Conservation (phyloP, 2,329 filamentous ascomycete genomes). For the Epichloe bromicola region DNA sequence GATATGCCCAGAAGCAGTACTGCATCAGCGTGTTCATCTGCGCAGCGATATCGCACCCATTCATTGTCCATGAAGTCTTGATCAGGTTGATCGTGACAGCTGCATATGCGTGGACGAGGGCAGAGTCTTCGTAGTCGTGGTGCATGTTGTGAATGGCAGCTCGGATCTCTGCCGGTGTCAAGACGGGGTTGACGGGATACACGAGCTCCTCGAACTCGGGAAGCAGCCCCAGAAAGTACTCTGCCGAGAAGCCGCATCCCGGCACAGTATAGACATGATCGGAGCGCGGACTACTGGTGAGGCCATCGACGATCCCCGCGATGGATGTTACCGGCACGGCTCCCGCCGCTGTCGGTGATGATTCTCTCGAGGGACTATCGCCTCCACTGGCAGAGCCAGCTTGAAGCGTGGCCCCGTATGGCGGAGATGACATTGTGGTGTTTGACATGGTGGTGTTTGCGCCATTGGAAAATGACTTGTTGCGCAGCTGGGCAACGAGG, state of each 20-base stretch:
- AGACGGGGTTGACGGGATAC: constrained; percentile 24
- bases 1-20: constrained; percentile 12
- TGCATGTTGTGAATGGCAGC: constrained; percentile 21
- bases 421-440: constrained; percentile 2
- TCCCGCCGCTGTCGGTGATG: constrained; percentile 1
- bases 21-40: constrained; percentile 18
- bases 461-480: constrained; percentile 8
- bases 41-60: constrained; percentile 15
- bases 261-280: constrained; percentile 2
- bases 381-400: constrained; percentile 1
- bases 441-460: not conserved
- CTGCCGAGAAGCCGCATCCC: constrained; percentile 12
- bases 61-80: constrained; percentile 15
- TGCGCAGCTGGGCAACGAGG: constrained; percentile 22
- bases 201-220: constrained; percentile 22
- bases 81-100: constrained; percentile 25
- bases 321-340: constrained; percentile 12
- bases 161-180: constrained; percentile 19
- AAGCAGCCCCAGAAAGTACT: constrained; percentile 22
- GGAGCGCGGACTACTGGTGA: constrained; percentile 1
- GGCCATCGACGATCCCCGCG: constrained; percentile 13
- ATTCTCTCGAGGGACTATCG: constrained; percentile 7
- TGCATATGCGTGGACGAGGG: constrained; percentile 23
- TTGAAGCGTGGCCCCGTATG: not conserved
- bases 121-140: constrained; percentile 19